phyloP scores from a whole-genome alignment of 2,329 filamentous ascomycete genomes.

The Trichoderma citrinoviride region DNA sequence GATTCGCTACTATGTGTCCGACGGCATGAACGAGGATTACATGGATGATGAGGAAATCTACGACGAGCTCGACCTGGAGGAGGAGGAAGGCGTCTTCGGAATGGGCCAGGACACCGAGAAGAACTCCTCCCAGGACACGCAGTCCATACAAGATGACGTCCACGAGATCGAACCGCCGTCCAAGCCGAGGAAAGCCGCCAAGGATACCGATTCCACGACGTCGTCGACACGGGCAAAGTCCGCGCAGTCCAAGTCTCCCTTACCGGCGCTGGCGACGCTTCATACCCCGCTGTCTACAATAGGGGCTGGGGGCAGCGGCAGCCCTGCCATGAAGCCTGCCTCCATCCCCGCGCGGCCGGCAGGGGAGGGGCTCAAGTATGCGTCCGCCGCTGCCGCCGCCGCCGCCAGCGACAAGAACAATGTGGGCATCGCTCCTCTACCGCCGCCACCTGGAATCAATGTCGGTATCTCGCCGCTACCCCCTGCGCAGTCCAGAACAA shows the following conservation, averaged over 20 bases:
- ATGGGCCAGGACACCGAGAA: constrained; percentile 78
- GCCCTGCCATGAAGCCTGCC: constrained; percentile 84
- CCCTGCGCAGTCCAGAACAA: constrained; percentile 52
- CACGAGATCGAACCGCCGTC: constrained; percentile 56
- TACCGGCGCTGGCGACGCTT: constrained; percentile 88
- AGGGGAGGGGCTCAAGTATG: constrained; percentile 92
- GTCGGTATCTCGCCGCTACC: constrained; percentile 49
- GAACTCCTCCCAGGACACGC: constrained; percentile 90
- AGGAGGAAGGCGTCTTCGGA: constrained; percentile 86
- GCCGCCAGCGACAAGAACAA: constrained; percentile 84
- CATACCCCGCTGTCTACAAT: constrained; percentile 68
- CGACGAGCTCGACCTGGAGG: constrained; percentile 87
- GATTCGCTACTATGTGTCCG: constrained; percentile 93
- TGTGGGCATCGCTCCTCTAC: constrained; percentile 89
- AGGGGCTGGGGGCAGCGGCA: constrained; percentile 55
- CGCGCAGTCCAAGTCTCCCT: constrained; percentile 85
- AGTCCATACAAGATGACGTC: constrained; percentile 82
- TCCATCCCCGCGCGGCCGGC: constrained; percentile 78
- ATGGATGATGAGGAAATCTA: constrained; percentile 94
- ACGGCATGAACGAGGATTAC: constrained; percentile 84
- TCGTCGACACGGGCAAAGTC: constrained; percentile 67
- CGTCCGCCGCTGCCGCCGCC: constrained; percentile 89
- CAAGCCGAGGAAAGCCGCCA: constrained; percentile 52
- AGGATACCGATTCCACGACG: constrained; percentile 54
- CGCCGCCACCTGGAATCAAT: constrained; percentile 73